Evolutionary conservation across 2,329 filamentous ascomycete species (phyloP), one percentile per base, ranked within the genome.

Genomic region (Grosmannia penicillata): DNA sequence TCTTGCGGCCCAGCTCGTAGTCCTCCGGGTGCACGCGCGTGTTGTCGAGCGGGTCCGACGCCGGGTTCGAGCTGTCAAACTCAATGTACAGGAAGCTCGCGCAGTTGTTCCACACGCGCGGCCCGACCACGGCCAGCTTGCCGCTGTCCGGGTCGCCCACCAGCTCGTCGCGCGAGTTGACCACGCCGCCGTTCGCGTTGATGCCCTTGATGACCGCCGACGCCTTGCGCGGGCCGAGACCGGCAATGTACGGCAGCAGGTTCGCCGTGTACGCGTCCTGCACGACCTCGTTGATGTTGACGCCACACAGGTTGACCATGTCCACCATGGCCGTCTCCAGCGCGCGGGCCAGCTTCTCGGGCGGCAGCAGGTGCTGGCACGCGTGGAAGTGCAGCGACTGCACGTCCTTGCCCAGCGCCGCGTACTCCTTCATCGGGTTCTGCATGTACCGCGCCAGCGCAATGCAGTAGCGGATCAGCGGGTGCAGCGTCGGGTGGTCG

Each of bases 11-110:
- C 44, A 98, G 78, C 49, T 98, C 91, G 58, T 98, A 98, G 55
- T 98, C 91, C 63, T 98, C 91, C 2, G 91, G 91, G 53, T 98
- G 91, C 15, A 98, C 86, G 63, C 91, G 82, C 33, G 91, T 98
- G 54, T 91, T 93, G 59, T 98, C 91, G 21, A 98, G 69, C 42
- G 93, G 93, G 54, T 98, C 91, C 1, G 87, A 84, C 13, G 82
- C 72, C 2, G 78, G 71, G 49, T 84, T 85, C 13, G 78, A 76
- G n/a, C 75, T 70, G 47, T 95, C 87, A 52, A 85, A 95, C 38
- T 82, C 78, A 43, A 98, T 83, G 53, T 77, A 93, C 26, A 98
- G 62, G 63, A 96, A 96, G 62, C 87, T 95, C 41, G 91, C 87
- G 53, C 86, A 95, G 56, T 98, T 98, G 56, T 86, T 86, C 79